Percentiles rank a stretch among this genome's conserved stretches.
Evolutionary conservation across 257 asterid genomes (phyloP).

Genomic region (Misopates orontium): DNA sequence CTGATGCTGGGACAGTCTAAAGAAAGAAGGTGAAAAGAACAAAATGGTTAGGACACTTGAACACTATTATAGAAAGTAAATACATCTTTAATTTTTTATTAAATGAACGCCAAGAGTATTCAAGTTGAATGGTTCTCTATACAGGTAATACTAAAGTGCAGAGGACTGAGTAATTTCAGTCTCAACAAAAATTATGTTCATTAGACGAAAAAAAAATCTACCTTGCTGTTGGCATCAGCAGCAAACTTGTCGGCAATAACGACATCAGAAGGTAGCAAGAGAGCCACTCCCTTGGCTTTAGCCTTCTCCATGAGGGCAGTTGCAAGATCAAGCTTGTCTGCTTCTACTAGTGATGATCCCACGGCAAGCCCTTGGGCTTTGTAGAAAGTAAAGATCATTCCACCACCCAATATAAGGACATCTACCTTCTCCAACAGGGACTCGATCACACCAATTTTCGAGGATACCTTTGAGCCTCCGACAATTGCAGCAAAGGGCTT

Average conservation of each 20-base stretch:
- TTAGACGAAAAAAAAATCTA: not conserved
- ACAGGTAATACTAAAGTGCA: not conserved
- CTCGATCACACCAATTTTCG: constrained; percentile 46
- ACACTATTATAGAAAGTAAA: not conserved
- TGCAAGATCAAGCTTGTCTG: constrained; percentile 47
- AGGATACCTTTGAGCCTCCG: constrained; percentile 50
- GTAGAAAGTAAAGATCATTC: constrained; percentile 55
- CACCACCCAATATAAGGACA: constrained; percentile 47
- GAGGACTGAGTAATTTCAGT: not conserved
- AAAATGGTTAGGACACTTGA: not conserved
- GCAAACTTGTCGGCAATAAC: constrained; percentile 48
- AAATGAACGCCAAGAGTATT: too few species aligned
- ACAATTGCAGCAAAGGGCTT: constrained; percentile 54
- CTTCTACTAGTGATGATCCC: constrained; percentile 56
- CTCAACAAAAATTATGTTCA: not conserved
- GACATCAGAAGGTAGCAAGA: constrained; percentile 49
- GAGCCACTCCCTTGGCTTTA: constrained; percentile 41
- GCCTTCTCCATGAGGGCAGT: constrained; percentile 49
- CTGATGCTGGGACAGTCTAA: constrained; percentile 38
- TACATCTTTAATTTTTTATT: too few species aligned
- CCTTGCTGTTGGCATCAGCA: constrained; percentile 49
- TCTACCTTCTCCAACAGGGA: constrained; percentile 45
- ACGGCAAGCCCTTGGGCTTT: constrained; percentile 49
- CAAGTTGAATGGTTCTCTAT: too few species aligned
- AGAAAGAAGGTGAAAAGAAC: not conserved